Evolutionary conservation across 257 asterid genomes (phyloP).

Genomic region (Linderniella brevidens): DNA sequence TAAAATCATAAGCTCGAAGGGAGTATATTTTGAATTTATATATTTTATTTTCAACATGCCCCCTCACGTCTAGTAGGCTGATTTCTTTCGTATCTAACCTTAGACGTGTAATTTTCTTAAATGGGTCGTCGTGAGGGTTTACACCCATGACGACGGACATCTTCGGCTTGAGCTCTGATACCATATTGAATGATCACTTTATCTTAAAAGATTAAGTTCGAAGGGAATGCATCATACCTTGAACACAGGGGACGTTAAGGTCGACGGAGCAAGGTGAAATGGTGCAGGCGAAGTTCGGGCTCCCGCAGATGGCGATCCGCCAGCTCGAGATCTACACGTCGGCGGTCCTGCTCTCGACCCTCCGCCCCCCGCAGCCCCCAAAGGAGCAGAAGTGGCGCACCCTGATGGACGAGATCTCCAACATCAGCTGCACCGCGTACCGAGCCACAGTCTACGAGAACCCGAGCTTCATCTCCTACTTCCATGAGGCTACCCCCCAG

Average conservation of each 20-base stretch:
- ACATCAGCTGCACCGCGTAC: constrained; percentile 53
- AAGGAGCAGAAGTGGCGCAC: constrained; percentile 79
- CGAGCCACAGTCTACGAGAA: constrained; percentile 73
- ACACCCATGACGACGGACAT: no score
- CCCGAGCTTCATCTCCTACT: constrained; percentile 73
- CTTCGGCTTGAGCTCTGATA: no score
- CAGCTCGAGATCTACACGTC: constrained; percentile 92
- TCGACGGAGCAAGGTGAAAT: constrained; percentile 98
- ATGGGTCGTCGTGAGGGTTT: no score
- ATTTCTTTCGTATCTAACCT: no score
- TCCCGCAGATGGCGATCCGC: constrained; percentile 85
- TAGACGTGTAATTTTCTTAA: no score
- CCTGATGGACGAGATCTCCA: constrained; percentile 82
- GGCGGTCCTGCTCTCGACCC: constrained; percentile 84
- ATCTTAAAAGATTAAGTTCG: no score
- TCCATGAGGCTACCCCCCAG: constrained; percentile 92
- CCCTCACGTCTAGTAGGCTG: no score
- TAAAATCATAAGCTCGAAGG: no score
- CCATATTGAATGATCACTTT: no score
- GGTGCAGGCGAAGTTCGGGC: constrained; percentile 97
- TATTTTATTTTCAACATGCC: no score
- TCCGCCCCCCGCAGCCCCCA: constrained; percentile 71
- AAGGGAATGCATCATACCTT: no score
- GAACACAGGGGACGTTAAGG: constrained; percentile 63
- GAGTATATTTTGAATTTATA: no score